These are phyloP conservation scores for Suillus subalutaceus DNA, from an alignment of 768 basidiomycete genomes.

Conservation along the genomic window DNA sequence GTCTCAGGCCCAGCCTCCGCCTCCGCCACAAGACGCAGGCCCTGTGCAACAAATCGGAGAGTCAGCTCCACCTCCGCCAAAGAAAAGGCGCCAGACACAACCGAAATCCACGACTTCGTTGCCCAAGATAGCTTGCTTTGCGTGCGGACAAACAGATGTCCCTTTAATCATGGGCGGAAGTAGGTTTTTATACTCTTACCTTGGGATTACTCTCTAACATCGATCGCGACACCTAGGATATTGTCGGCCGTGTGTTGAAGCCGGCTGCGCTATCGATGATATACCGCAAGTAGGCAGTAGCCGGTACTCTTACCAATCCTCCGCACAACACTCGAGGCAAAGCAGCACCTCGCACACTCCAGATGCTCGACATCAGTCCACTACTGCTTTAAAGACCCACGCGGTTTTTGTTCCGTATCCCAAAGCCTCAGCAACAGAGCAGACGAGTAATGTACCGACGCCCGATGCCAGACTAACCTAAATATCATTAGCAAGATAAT, in stretches of 20 bases:
- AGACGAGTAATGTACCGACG: slow-evolving; percentile 2
- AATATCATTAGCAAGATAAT: slow-evolving; percentile 6
- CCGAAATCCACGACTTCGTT: slow-evolving; percentile 38
- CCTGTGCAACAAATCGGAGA: slow-evolving; percentile 19
- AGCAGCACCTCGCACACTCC: neutral
- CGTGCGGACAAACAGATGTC: slow-evolving; percentile 69
- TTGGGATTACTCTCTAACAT: neutral
- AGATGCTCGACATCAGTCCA: neutral
- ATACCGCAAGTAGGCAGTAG: slow-evolving; percentile 25
- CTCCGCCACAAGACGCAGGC: neutral
- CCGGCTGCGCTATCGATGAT: slow-evolving; percentile 44
- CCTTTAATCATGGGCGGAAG: slow-evolving; percentile 78
- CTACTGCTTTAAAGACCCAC: neutral
- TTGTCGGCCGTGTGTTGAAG: slow-evolving; percentile 68
- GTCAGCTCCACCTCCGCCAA: slow-evolving; percentile 30
- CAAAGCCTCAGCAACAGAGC: neutral
- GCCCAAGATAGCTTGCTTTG: slow-evolving; percentile 53
- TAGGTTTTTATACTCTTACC: slow-evolving; percentile 39
- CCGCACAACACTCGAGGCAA: slow-evolving; percentile 1
- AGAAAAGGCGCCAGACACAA: slow-evolving; percentile 45
- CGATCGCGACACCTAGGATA: slow-evolving; percentile 46
- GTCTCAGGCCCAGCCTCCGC: neutral
- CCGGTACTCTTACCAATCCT: slow-evolving; percentile 3
- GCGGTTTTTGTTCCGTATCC: neutral
- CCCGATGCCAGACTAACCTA: slow-evolving; percentile 12